Base-by-base conservation (phyloP, 2,329 filamentous ascomycete genomes). In the Coniochaeta ligniaria region DNA sequence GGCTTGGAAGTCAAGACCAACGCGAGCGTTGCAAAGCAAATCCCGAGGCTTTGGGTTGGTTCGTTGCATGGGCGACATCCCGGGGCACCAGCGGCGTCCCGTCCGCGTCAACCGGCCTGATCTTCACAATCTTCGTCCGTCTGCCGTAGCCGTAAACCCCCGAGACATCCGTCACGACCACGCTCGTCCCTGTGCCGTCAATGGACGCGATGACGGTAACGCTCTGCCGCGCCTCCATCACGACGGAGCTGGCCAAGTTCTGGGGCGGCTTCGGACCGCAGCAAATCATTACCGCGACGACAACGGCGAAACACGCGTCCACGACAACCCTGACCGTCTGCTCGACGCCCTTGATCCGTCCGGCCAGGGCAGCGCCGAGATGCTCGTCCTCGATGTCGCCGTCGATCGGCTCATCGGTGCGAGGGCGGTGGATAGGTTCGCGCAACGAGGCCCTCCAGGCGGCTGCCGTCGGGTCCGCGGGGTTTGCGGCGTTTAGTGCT, bases 401-500 rank as follows among this genome's bases (percentile, higher is more conserved):
- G 41, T 45, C 41, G 41, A 22, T 11, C 17, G 41, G 41, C 17
- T 45, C 41, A 4, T 20, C 14, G 2, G 5, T 45, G 17, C 17
- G 41, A 20, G 3, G 14, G 17, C 11, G 41, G 17, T 45, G 41
- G 3, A 20, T 20, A 20, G 17, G 17, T 7, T 20, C 41, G n/a
- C 41, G 17, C 41, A 7, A 45, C n/a, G n/a, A n/a, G n/a, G n/a
- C n/a, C n/a, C n/a, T n/a, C n/a, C 91, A 95, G 77, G 95, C 94
- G 35, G 90, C 91, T 57, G 88, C 87, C 1, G 82, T 96, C 4
- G 95, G 95, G 1, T 98, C 94, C 74, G 90, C 86, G 14, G 95
- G 94, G 0, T 99, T 99, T 75, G 95, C 95, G 60, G 93, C 91
- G 1, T 98, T 98, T 69, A 91, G 87, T 73, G 87, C 90, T 16